phyloP scores from a whole-genome alignment of 2,329 filamentous ascomycete genomes.

The Colletotrichum neosansevieriae region DNA sequence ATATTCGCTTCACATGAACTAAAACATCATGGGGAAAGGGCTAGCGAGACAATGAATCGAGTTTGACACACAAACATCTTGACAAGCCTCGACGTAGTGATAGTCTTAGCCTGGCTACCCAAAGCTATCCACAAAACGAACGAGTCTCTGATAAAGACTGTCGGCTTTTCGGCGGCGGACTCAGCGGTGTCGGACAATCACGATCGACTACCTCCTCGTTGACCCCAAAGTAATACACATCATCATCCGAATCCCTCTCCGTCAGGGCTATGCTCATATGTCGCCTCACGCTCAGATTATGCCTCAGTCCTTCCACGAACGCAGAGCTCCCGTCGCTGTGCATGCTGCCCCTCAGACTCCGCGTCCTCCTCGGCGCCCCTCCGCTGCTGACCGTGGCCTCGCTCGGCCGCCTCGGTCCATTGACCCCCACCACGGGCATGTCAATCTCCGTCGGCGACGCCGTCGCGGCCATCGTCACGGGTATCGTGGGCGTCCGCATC shows the following conservation, averaged over 20 bases:
- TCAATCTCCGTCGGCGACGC: background rate
- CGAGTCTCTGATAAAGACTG: conserved; percentile 4
- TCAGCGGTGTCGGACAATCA: conserved; percentile 31
- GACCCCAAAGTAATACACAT: conserved; percentile 27
- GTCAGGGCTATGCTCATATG: conserved; percentile 30
- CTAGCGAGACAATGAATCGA: no score
- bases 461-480: background rate
- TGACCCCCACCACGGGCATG: conserved; percentile 12
- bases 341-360: conserved; percentile 17
- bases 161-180: conserved; percentile 27
- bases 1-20: no score
- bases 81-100: no score
- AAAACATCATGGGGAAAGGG: no score
- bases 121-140: background rate
- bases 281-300: conserved; percentile 14
- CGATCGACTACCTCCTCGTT: conserved; percentile 21
- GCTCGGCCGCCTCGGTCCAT: conserved; percentile 12
- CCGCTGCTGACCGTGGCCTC: background rate
- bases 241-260: conserved; percentile 36
- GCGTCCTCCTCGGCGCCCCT: background rate
- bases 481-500: background rate
- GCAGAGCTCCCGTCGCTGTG: conserved; percentile 11
- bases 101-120: background rate
- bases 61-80: no score
- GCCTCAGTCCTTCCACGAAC: background rate